Evolutionary conservation across 495 filamentous ascomycete species (phyloP).

Genomic region (Xylaria venustula): DNA sequence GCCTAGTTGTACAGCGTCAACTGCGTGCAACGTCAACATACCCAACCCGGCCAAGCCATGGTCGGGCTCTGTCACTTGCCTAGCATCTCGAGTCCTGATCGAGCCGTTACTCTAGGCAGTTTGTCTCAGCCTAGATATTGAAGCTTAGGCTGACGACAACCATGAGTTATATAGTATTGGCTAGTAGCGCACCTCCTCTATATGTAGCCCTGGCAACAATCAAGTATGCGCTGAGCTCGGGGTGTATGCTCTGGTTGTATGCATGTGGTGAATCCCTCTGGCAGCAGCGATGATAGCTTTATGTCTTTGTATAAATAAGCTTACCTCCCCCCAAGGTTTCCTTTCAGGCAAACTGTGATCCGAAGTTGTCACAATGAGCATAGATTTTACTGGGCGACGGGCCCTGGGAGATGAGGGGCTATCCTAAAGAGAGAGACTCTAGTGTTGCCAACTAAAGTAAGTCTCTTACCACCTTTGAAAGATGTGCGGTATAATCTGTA

Average conservation of each 20-base stretch:
- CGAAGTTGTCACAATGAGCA: background rate
- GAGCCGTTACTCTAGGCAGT: no score
- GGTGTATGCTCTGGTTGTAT: no score
- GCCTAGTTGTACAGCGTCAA: no score
- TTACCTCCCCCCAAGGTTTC: no score
- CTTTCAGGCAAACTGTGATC: background rate
- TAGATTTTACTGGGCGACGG: background rate
- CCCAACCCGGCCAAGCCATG: background rate
- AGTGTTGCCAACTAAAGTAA: no score
- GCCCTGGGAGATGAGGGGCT: background rate
- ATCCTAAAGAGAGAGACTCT: no score
- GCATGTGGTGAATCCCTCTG: background rate
- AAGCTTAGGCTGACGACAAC: background rate
- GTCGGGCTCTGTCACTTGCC: background rate
- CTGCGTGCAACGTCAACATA: no score
- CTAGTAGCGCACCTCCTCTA: background rate
- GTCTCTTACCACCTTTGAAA: no score
- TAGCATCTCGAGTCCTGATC: no score
- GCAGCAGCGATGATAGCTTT: background rate
- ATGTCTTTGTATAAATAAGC: no score
- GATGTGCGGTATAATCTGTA: no score
- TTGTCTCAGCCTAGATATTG: background rate
- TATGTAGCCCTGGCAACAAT: background rate
- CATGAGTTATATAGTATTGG: background rate
- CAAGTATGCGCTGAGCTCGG: background rate